Conservation (phyloP, 2,329 filamentous ascomycete species). For the Pseudogymnoascus sp. region DNA sequence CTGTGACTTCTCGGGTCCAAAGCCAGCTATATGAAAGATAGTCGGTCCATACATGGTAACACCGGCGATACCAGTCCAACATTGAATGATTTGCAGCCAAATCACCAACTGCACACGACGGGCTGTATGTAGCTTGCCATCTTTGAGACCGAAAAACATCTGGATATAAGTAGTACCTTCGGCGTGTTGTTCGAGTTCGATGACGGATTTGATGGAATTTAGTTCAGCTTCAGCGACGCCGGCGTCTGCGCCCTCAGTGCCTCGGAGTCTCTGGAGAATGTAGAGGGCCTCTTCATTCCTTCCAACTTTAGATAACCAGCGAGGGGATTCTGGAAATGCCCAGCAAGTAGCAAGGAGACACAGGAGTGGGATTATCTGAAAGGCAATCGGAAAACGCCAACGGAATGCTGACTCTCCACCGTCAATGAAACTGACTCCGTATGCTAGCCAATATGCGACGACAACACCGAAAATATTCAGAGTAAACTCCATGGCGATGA, state of each 20-base stretch:
- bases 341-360: constrained; percentile 46
- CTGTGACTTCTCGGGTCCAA: constrained; percentile 48
- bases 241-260: constrained; percentile 43
- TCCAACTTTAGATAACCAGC: constrained; percentile 58
- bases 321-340: constrained; percentile 62
- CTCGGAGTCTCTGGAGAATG: constrained; percentile 55
- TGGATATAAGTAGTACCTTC: constrained; percentile 43
- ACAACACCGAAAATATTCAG: constrained; percentile 62
- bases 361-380: constrained; percentile 59
- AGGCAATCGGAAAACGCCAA: constrained; percentile 62
- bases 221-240: constrained; percentile 53
- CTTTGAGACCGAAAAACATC: neutral
- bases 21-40: constrained; percentile 60
- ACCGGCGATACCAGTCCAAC: constrained; percentile 62
- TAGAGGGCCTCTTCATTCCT: constrained; percentile 59
- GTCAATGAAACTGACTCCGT: constrained; percentile 48
- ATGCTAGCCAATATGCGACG: constrained; percentile 48
- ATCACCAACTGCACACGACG: constrained; percentile 61
- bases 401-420: constrained; percentile 48
- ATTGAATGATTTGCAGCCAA: constrained; percentile 63
- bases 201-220: constrained; percentile 57
- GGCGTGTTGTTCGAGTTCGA: constrained; percentile 49
- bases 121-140: constrained; percentile 51
- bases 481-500: constrained; percentile 58
- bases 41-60: constrained; percentile 46